Base-by-base conservation (phyloP, 305 asterid genomes). In the Fraxinus nigra region DNA sequence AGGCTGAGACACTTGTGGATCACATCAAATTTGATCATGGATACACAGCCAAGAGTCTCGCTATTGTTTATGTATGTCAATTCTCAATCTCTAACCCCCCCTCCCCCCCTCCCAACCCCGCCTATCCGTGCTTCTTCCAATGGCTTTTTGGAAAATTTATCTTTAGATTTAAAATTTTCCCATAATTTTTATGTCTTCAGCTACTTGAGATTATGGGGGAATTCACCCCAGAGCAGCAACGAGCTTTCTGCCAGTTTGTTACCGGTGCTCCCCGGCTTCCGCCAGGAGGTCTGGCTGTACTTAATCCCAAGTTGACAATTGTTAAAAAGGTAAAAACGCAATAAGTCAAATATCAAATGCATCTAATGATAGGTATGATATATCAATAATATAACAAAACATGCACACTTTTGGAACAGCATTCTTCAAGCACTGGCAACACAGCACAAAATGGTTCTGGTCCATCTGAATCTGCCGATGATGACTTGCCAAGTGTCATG, bases 191-290 rank as follows among this genome's bases (percentile, higher is more conserved):
- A 0, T 83, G 82, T 80, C 51, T 81, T 40, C 87, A 97, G 99
- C 94, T 97, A 82, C 92, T 97, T 28, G 99, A 95, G 91, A 97
- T 95, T 61, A 95, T 97, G 98, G 97, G 98, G 6, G 98, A 90
- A 84, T 95, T 97, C 89, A 91, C 88, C 80, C 95, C 97, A 1
- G 97, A 97, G 87, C 98, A 89, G 88, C 99, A 97, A 85, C 91
- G 94, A 54, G 92, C 98, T 16, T 97, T 97, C 90, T 93, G 98
- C 86, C 99, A 97, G 89, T 97, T 97, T 87, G 98, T 97, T 76
- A 97, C 99, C 11, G 99, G 99, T 85, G 99, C 99, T 73, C 98
- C 99, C 78, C 87, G 97, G 77, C 99, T 97, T 86, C 99, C 99
- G 61, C 95, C 98, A 0, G 98, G 98, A 82, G 99, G 99, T 85